Evolutionary conservation across 164 flowering plant species (phyloP), one percentile per base, ranked within the genome.

Genomic region (Litsea cubeba): DNA sequence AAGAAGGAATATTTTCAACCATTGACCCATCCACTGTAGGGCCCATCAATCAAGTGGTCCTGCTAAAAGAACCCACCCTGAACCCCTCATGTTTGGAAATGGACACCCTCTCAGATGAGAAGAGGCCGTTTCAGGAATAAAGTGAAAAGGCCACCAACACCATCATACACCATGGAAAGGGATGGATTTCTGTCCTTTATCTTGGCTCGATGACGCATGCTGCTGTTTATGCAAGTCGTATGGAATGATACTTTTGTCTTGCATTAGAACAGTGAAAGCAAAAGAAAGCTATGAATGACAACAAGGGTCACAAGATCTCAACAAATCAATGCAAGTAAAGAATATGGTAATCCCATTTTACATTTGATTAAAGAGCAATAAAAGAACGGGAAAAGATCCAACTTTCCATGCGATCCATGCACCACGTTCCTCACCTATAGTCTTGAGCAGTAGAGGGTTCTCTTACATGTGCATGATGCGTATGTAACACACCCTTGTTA

Each of bases 91-190:
- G 67, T 64, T 24, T 12, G 14, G 14, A 23, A 3, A 26, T 23
- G 30, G 25, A n/a, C 8, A 10, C 2, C 25, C 24, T 62, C 2
- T 62, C 2, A 28, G 2, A 28, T 32, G 72, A 12, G 76, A 24
- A 63, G 71, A 35, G 76, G 76, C 69, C 50, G 73, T 62, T 28
- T 50, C 49, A 73, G 85, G 89, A 89, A 89, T 89, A 89, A 89
- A 89, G 93, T 78, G 82, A 81, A 89, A 86, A 87, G 46, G 87
- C 70, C 17, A 68, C 85, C 83, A 85, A 87, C 87, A 87, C 82
- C 75, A 78, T 69, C 85, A 83, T 84, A 85, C 86, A 84, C 79
- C 77, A 74, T 58, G 26, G 75, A 83, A 82, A 87, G 84, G 46
- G 64, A 78, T 77, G 68, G 80, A 20, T 17, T 73, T 57, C 30